These are phyloP conservation scores for Chaetoceros muelleri DNA, from an alignment of 108 stramenopile species.

Conservation along the genomic window DNA sequence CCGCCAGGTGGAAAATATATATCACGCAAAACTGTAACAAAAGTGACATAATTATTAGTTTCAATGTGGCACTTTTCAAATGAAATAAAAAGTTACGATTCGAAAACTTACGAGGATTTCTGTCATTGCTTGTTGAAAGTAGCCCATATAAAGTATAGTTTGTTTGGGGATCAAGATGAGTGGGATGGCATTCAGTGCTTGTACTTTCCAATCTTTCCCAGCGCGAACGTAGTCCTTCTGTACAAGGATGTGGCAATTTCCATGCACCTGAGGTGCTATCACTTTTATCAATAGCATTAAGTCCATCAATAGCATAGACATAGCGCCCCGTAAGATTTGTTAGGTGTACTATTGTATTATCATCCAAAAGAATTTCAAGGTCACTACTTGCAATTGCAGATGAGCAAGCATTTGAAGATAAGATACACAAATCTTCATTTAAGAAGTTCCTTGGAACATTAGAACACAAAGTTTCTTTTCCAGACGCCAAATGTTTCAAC, in stretches of 20 bases:
- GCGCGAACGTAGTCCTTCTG: neutral
- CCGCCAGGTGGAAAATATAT: neutral
- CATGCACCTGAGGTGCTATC: neutral
- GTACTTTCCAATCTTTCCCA: neutral
- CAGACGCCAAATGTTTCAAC: constrained; percentile 5
- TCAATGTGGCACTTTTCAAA: too few species aligned
- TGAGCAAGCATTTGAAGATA: neutral
- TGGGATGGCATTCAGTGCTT: neutral
- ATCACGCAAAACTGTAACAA: too few species aligned
- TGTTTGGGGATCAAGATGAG: neutral
- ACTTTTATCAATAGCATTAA: neutral
- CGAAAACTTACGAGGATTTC: neutral
- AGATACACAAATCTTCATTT: constrained; percentile 35
- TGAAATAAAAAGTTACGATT: too few species aligned
- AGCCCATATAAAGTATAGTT: neutral
- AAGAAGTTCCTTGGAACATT: constrained; percentile 27
- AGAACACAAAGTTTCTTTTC: constrained; percentile 25
- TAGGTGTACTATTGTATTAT: constrained; percentile 8
- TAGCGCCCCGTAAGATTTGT: constrained; percentile 19
- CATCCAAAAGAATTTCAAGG: constrained; percentile 6
- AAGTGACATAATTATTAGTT: too few species aligned
- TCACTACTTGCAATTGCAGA: neutral
- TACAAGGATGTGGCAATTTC: neutral
- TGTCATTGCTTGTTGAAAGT: neutral
- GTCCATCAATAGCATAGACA: constrained; percentile 35